These are phyloP conservation scores for Russula earlei DNA, from an alignment of 768 basidiomycete species.

Conservation along the genomic window DNA sequence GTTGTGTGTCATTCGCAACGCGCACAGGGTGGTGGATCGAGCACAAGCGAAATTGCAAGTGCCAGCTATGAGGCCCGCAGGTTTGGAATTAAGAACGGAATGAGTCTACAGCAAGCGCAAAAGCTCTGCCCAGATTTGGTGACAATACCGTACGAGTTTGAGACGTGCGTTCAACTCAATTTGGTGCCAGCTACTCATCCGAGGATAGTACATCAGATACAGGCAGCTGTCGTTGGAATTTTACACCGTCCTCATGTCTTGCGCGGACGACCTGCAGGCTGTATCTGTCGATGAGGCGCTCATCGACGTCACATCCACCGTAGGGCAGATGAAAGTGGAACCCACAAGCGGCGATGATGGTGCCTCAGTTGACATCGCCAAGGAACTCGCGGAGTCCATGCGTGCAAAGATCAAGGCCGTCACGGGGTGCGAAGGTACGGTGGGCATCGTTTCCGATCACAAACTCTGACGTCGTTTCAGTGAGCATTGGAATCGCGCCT, in stretches of 20 bases:
- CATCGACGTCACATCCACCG: constrained; percentile 69
- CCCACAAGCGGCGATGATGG: constrained; percentile 20
- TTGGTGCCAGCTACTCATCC: neutral
- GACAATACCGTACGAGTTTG: constrained; percentile 93
- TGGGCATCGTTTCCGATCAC: neutral
- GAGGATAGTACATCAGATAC: constrained; percentile 45
- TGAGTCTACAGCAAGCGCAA: constrained; percentile 82
- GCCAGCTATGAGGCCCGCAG: constrained; percentile 88
- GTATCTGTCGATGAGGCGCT: constrained; percentile 96
- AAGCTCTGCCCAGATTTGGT: constrained; percentile 61
- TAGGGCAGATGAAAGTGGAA: constrained; percentile 31
- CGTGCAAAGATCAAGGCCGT: constrained; percentile 62
- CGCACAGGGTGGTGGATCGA: constrained; percentile 55
- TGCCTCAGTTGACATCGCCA: constrained; percentile 45
- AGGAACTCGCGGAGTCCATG: constrained; percentile 72
- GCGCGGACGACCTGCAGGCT: constrained; percentile 87
- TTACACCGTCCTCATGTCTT: constrained; percentile 85
- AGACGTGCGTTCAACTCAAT: constrained; percentile 38
- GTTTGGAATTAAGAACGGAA: constrained; percentile 87
- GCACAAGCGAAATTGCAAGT: constrained; percentile 92
- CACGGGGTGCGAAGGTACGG: constrained; percentile 80
- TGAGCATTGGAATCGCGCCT: constrained; percentile 85
- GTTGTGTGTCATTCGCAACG: constrained; percentile 96
- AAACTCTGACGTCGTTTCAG: constrained; percentile 30
- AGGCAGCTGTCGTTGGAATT: constrained; percentile 78